These are phyloP conservation scores for Lentinula guzmanii DNA, from an alignment of 768 basidiomycete species.

Conservation along the genomic window DNA sequence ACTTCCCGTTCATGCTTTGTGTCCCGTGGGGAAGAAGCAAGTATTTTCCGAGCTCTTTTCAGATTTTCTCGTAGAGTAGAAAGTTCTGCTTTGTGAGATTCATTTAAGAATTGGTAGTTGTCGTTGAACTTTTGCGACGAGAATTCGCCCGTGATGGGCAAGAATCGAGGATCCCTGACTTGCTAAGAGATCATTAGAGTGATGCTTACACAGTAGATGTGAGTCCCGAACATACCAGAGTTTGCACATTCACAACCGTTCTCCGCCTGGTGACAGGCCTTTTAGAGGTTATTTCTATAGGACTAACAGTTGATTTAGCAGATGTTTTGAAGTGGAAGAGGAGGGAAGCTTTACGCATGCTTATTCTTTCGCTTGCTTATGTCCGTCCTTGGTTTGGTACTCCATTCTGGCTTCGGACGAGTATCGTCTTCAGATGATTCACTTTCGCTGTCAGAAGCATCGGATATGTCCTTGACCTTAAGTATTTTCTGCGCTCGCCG, in stretches of 20 bases:
- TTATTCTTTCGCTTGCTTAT: constrained; percentile 66
- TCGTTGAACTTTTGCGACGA: constrained; percentile 57
- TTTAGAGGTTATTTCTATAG: constrained; percentile 79
- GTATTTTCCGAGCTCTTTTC: constrained; percentile 60
- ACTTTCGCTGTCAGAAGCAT: constrained; percentile 11
- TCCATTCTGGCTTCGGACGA: constrained; percentile 36
- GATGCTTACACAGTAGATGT: not conserved
- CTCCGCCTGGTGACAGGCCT: constrained; percentile 72
- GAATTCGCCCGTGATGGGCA: constrained; percentile 64
- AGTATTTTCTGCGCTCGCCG: constrained; percentile 60
- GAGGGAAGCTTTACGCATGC: constrained; percentile 68
- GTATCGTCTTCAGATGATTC: constrained; percentile 20
- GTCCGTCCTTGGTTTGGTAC: constrained; percentile 34
- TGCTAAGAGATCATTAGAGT: constrained; percentile 37
- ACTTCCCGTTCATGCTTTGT: constrained; percentile 52
- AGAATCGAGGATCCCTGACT: constrained; percentile 83
- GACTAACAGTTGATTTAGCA: constrained; percentile 37
- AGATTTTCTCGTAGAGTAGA: constrained; percentile 57
- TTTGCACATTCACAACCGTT: constrained; percentile 60
- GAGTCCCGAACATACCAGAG: constrained; percentile 40
- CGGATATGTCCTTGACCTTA: constrained; percentile 31
- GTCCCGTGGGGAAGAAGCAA: constrained; percentile 55
- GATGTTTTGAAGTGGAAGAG: constrained; percentile 4
- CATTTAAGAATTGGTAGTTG: constrained; percentile 72
- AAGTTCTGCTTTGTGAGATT: constrained; percentile 61